Base-by-base conservation (phyloP, 202 grass and related monocot genomes). In the Saccharum hybrid region DNA sequence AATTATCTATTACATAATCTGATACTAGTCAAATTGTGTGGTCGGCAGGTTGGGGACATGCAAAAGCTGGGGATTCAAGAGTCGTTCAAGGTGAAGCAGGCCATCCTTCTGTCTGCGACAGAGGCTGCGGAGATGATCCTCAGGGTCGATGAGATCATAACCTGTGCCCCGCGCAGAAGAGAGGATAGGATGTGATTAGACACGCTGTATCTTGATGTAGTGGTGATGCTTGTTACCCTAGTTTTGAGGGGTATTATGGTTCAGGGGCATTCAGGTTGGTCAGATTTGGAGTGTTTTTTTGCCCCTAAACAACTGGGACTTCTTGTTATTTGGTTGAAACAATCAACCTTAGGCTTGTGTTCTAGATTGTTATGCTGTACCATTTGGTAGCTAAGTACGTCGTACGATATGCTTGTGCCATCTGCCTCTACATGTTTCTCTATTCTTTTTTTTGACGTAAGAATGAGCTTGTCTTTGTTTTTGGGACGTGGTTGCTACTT, bases 71-170 rank as follows among this genome's bases (percentile, higher is more conserved):
- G 96, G 12, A 96, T 98, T 85, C 93, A 84, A 2, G 96, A 98
- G 89, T 82, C 96, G 0, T 96, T 98, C 87, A 98, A 94, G 90
- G 96, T 98, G 69, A 98, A 98, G 79, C 96, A 98, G 85, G 93
- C 87, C 61, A 90, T 98, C 42, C 87, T 98, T 4, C 86, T 95
- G 40, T 98, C 96, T 0, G 96, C 93, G 0, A 98, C 93, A 0
- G 96, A 98, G 91, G 96, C 93, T 0, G 85, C 96, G 7, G 96
- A 98, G 78, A 98, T 98, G 93, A 98, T 98, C 80, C 83, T 98
- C 28, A 88, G 96, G 74, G 96, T 98, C 6, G 96, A 98, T 40
- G 88, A 90, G 82, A 98, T 98, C 71, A 94, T 98, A 64, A 98
- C 91, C 23, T 92, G 93, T 0, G 93, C 96, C 12, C 96, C 93